Base-by-base conservation (phyloP, 2,329 filamentous ascomycete species). In the Arachnopeziza araneosa region DNA sequence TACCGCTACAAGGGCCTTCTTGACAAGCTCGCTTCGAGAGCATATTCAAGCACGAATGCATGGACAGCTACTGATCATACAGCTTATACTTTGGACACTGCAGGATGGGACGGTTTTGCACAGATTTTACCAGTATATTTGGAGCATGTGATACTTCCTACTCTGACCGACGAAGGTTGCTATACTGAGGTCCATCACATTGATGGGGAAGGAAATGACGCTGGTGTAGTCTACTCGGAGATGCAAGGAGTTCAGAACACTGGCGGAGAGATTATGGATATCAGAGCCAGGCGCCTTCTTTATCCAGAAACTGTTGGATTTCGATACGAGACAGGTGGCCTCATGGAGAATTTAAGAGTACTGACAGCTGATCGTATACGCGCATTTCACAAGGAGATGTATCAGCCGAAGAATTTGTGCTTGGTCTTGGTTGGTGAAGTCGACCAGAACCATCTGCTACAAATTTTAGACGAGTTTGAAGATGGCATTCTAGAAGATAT, bases 1-100 rank as follows among this genome's bases (percentile, higher is more conserved):
- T 98, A 96, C 74, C 88, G 84, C 62, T 98, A 96, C 79, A 98
- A 98, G 75, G 95, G 95, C 1, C 86, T 99, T 50, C 82, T 99
- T 21, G 93, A 98, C 74, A 96, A 96, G 76, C 83, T 99, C 60
- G 91, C 95, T 2, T 96, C 91, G 4, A 85, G 96, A 65, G 91
- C 93, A 1, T 99, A 98, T 74, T 96, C 93, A 1, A 84, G 83
- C 60, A 99, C 95, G 32, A 99, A 99, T 75, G 95, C 95, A 3
- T 99, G 93, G 91, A 99, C 95, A 1, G 92, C 92, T 23, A 95
- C 90, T 14, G 95, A 98, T 68, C 93, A 98, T 72, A 99, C 96
- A 0, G 93, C 93, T 1, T 99, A 99, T 75, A 97, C 92, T 0
- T 81, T 99, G 19, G 91, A 97, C 69, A 95, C 92, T 12, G 95